Evolutionary conservation across 2,329 filamentous ascomycete genomes (phyloP).

Genomic region (Exophiala oligosperma): DNA sequence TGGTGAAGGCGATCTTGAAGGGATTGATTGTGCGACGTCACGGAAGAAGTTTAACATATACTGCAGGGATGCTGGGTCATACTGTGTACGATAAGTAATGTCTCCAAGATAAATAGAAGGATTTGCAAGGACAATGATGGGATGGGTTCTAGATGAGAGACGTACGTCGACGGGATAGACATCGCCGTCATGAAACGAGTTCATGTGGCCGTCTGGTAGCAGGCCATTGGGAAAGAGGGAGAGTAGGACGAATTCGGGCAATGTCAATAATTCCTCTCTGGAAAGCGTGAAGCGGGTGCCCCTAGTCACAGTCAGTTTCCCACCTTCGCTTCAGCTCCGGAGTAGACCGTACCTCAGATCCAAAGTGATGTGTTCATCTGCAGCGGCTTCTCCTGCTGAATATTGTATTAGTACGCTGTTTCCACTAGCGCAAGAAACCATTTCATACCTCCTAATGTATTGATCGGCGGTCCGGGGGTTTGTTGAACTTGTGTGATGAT

Average conservation of each 20-base stretch:
- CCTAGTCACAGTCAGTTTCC: conserved; percentile 51
- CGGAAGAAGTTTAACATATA: conserved; percentile 99
- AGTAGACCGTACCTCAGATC: conserved; percentile 28
- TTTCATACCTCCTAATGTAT: conserved; percentile 76
- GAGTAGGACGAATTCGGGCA: conserved; percentile 94
- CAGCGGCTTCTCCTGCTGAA: conserved; percentile 27
- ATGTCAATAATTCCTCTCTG: conserved; percentile 87
- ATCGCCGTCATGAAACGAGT: conserved; percentile 86
- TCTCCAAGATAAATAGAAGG: conserved; percentile 46
- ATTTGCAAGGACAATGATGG: conserved; percentile 28
- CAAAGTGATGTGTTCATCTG: conserved; percentile 32
- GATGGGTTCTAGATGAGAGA: conserved; percentile 36
- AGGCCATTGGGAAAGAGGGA: conserved; percentile 99
- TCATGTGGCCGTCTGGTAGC: conserved; percentile 94
- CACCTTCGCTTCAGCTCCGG: background rate
- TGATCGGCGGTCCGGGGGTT: conserved; percentile 79
- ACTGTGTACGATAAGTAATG: conserved; percentile 64
- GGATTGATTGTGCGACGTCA: conserved; percentile 93
- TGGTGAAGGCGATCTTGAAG: conserved; percentile 67
- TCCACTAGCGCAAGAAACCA: conserved; percentile 4
- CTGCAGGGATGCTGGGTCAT: conserved; percentile 91
- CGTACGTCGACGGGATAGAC: conserved; percentile 96
- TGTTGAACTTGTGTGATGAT: conserved; percentile 99
- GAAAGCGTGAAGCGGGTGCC: conserved; percentile 92
- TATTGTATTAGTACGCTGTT: conserved; percentile 9